Evolutionary conservation across 495 filamentous ascomycete genomes (phyloP), one percentile per base, ranked within the genome.

Genomic region (Letharia lupina): DNA sequence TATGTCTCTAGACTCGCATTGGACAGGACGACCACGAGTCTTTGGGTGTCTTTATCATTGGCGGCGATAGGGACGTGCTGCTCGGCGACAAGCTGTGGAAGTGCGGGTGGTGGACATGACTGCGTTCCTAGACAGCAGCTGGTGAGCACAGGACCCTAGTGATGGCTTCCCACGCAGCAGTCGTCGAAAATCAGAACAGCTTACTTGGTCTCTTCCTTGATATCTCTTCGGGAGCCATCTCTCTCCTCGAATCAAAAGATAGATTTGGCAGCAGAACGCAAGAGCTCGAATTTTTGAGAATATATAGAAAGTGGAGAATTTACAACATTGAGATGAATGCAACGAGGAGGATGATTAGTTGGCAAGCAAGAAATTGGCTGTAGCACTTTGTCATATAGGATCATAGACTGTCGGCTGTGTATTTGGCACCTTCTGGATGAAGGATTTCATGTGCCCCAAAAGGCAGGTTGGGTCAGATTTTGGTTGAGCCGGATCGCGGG

Each of bases 1-100:
- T 96, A 96, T 11, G 94, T 98, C 73, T 98, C 94, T 70, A 98
- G 83, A 72, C 94, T 98, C 60, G 94, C 94, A 83, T 97, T 95
- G 61, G 91, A 95, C 31, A 98, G 87, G 54, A 98, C 91, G 57
- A 98, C 94, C 69, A 98, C 96, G 70, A 98, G 79, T 35, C 94
- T 82, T 77, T 93, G 86, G 23, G 90, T 88, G 75, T 92, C 87
- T 77, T 95, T 96, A 73, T 98, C 94, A 65, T 83, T 87, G 42
- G 87, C 77, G 18, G 91, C 77, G 72, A 98, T 95, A 16, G 94
- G 86, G 39, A 87, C 80, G 70, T 96, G 88, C 73, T 98, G 94
- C 74, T 97, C 93, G 41, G 94, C 94, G 60, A 92, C 89, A 56
- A 98, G 84, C 70, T 92, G 88, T 3, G 94, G 94, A 50, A 98